These are phyloP conservation scores for Colletotrichum sansevieriae DNA, from an alignment of 2,329 filamentous ascomycete genomes.

Conservation along the genomic window DNA sequence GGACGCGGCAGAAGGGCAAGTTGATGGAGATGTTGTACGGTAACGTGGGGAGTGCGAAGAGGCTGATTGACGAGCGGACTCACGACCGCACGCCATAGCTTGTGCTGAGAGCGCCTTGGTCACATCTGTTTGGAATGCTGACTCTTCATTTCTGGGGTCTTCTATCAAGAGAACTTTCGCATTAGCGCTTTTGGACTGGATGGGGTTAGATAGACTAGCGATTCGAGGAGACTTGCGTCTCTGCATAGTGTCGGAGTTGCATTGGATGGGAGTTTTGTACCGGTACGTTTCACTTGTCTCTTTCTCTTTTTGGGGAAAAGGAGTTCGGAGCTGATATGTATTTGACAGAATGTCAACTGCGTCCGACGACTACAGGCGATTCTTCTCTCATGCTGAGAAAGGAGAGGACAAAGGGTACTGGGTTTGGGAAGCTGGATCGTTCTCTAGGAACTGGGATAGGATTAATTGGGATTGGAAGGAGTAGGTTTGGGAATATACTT, in stretches of 20 bases:
- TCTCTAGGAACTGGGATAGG: not conserved
- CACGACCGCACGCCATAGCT: constrained; percentile 29
- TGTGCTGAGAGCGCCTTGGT: too few relatives aligned
- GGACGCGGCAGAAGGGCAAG: constrained; percentile 85
- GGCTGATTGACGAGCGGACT: constrained; percentile 50
- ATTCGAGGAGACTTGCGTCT: constrained; percentile 6
- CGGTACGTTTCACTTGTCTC: not conserved
- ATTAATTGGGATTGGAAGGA: too few relatives aligned
- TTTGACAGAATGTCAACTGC: constrained; percentile 12
- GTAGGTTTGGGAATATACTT: too few relatives aligned
- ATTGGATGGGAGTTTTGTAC: not conserved
- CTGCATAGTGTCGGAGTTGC: constrained; percentile 6
- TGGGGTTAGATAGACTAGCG: not conserved
- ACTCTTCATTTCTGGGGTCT: constrained; percentile 10
- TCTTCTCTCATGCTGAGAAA: not conserved
- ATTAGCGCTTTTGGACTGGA: not conserved
- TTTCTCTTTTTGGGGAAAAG: not conserved
- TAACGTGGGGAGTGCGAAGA: constrained; percentile 49
- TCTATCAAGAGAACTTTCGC: not conserved
- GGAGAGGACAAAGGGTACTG: too few relatives aligned
- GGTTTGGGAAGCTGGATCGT: not conserved
- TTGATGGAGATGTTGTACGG: constrained; percentile 85
- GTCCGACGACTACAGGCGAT: too few relatives aligned
- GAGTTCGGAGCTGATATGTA: constrained; percentile 3
- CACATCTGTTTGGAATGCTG: not conserved